Conservation (phyloP, 495 filamentous ascomycete species). For the Talaromyces trachyspermus region DNA sequence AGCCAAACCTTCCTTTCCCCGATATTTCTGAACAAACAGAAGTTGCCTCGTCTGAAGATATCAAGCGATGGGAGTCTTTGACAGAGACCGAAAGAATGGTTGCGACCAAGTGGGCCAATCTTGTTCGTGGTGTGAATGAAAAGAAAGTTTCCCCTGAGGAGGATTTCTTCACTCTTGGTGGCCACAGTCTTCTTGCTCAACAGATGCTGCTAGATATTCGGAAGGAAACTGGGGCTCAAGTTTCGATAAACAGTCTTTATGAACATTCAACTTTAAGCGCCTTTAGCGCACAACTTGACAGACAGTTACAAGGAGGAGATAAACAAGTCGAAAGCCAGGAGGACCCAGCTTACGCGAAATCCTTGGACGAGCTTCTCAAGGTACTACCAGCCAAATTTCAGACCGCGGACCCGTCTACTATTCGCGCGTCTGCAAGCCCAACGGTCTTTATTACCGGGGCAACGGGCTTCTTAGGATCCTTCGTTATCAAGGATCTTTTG, state of each 20-base stretch:
- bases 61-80: slow-evolving; percentile 22
- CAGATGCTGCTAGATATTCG: slow-evolving; percentile 68
- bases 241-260: slow-evolving; percentile 73
- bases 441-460: slow-evolving; percentile 84
- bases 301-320: slow-evolving; percentile 5
- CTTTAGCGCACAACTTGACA: slow-evolving; percentile 70
- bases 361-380: slow-evolving; percentile 51
- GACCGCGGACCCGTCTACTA: background rate
- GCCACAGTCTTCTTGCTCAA: slow-evolving; percentile 81
- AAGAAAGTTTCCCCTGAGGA: slow-evolving; percentile 57
- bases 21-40: slow-evolving; percentile 57
- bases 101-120: slow-evolving; percentile 57
- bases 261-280: slow-evolving; percentile 63
- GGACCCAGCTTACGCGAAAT: slow-evolving; percentile 49
- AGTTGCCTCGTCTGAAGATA: slow-evolving; percentile 21
- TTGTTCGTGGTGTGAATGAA: slow-evolving; percentile 44
- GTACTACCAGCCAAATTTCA: slow-evolving; percentile 36
- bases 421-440: slow-evolving; percentile 15
- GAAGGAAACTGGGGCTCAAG: slow-evolving; percentile 57
- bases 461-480: slow-evolving; percentile 85
- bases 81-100: slow-evolving; percentile 60
- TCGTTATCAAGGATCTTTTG: slow-evolving; percentile 69
- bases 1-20: slow-evolving; percentile 84
- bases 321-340: slow-evolving; percentile 15
- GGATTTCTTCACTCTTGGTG: slow-evolving; percentile 82